Evolutionary conservation across 495 filamentous ascomycete genomes (phyloP).

Genomic region (Parathielavia hyrcaniae): DNA sequence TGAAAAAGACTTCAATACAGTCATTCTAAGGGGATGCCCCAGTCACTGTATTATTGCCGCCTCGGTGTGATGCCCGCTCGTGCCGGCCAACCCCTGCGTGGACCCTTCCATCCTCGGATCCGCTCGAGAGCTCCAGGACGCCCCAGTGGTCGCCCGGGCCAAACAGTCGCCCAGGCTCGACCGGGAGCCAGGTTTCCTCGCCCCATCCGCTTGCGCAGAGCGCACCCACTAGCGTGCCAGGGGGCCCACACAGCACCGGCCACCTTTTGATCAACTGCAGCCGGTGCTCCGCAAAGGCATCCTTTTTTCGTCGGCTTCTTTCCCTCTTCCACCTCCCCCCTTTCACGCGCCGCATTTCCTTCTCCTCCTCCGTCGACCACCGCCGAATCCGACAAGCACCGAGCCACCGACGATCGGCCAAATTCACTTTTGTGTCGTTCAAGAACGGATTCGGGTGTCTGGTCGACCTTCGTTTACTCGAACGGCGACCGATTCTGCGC

Average conservation of each 20-base stretch:
- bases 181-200: constrained; percentile 19
- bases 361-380: constrained; percentile 20
- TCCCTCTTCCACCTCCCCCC: constrained; percentile 24
- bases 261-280: constrained; percentile 12
- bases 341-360: constrained; percentile 19
- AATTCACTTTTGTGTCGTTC: constrained; percentile 41
- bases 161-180: constrained; percentile 13
- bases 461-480: constrained; percentile 26
- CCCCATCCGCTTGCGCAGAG: constrained; percentile 17
- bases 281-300: constrained; percentile 14
- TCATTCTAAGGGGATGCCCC: no score
- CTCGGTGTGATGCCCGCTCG: constrained; percentile 13
- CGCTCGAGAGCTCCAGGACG: background rate
- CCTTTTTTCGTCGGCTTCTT: constrained; percentile 26
- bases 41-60: no score
- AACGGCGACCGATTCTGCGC: constrained; percentile 14
- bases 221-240: constrained; percentile 11
- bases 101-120: background rate
- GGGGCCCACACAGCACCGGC: constrained; percentile 6
- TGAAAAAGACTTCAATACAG: no score
- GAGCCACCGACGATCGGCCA: constrained; percentile 35
- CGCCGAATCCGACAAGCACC: constrained; percentile 27
- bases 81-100: constrained; percentile 10
- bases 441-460: constrained; percentile 28
- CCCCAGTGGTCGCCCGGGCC: background rate